These are phyloP conservation scores for Colletotrichum chlorophyti DNA, from an alignment of 2,329 filamentous ascomycete species.

Conservation along the genomic window DNA sequence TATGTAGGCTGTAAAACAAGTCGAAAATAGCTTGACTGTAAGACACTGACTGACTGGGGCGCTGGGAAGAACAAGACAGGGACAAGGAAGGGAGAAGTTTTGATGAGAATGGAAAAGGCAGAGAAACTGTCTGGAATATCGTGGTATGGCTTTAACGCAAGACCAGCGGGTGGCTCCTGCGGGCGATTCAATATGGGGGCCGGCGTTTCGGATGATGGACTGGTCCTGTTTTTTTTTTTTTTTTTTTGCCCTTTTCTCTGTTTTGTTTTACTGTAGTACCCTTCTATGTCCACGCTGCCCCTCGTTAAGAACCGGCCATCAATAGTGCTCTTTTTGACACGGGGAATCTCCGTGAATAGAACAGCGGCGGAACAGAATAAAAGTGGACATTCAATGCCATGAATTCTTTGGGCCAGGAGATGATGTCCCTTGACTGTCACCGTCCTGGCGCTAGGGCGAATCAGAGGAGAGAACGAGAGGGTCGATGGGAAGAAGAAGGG, in stretches of 20 bases:
- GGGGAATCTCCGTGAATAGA: conserved; percentile 10
- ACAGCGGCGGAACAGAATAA: not conserved
- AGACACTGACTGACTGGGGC: conserved; percentile 3
- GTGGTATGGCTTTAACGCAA: conserved; percentile 6
- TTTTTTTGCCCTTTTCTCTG: no score
- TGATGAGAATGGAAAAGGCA: no score
- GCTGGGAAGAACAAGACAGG: conserved; percentile 12
- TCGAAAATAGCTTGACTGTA: conserved; percentile 16
- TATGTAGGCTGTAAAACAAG: no score
- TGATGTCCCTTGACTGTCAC: no score
- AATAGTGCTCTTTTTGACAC: not conserved
- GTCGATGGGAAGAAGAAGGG: not conserved
- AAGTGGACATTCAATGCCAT: not conserved
- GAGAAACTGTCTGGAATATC: conserved; percentile 26
- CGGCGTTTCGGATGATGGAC: conserved; percentile 13
- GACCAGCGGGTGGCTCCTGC: conserved; percentile 2
- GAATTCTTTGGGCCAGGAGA: not conserved
- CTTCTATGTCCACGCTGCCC: not conserved
- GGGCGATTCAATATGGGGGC: not conserved
- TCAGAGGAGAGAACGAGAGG: not conserved
- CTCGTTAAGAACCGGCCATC: conserved; percentile 5
- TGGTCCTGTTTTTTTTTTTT: no score
- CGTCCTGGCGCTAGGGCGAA: not conserved
- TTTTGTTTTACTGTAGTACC: no score
- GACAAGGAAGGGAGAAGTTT: not conserved